phyloP scores from a whole-genome alignment of 345 rosid genomes.

The Bruguiera gymnorhiza region DNA sequence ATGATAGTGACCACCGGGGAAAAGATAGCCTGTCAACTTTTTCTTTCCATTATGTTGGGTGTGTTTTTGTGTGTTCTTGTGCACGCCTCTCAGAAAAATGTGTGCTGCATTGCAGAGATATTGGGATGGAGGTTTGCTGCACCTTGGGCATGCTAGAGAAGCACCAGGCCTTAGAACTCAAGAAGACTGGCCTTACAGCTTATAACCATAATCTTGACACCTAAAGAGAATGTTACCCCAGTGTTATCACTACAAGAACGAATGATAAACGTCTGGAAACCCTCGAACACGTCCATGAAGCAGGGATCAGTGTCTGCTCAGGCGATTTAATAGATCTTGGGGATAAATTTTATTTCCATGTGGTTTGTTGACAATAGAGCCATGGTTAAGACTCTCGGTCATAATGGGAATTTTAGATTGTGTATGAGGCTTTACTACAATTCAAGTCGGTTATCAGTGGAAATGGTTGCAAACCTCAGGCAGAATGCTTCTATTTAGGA shows the following conservation, averaged over 20 bases:
- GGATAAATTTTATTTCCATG: neutral
- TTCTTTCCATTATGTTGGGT: neutral
- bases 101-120: conserved; percentile 50
- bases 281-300: conserved; percentile 74
- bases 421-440: neutral
- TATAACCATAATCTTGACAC: conserved; percentile 98
- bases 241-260: conserved; percentile 76
- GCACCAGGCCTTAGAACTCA: conserved; percentile 88
- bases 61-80: neutral
- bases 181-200: conserved; percentile 96
- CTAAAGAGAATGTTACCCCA: conserved; percentile 89
- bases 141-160: conserved; percentile 97
- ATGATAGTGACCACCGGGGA: no score
- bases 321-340: conserved; percentile 42
- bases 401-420: neutral
- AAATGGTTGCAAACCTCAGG: neutral
- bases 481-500: neutral
- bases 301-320: conserved; percentile 96
- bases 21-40: neutral
- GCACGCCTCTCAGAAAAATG: conserved; percentile 4
- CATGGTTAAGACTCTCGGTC: neutral
- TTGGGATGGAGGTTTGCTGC: conserved; percentile 99
- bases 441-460: neutral
- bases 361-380: no score
- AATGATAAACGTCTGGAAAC: conserved; percentile 92